phyloP scores from a whole-genome alignment of 2,329 filamentous ascomycete species.

The Nemania abortiva region DNA sequence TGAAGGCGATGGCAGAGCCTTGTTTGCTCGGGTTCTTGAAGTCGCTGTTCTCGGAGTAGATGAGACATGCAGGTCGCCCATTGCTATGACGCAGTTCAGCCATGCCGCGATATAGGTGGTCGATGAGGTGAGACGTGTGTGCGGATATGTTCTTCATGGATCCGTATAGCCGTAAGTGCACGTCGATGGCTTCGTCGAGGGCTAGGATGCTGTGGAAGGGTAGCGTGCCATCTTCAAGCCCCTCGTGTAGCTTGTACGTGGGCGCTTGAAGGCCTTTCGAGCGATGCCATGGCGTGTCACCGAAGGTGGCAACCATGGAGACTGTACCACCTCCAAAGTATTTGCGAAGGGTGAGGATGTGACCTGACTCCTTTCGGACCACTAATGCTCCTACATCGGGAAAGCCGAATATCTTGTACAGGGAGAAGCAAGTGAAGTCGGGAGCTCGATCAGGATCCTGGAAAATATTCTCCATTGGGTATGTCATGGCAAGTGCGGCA shows the following conservation, averaged over 20 bases:
- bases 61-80: conserved; percentile 61
- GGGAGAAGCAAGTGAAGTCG: conserved; percentile 71
- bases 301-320: conserved; percentile 67
- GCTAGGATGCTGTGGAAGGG: conserved; percentile 75
- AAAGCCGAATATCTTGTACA: conserved; percentile 77
- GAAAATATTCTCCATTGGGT: conserved; percentile 64
- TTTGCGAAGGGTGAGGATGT: conserved; percentile 65
- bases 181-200: conserved; percentile 68
- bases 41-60: conserved; percentile 66
- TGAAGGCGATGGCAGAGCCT: conserved; percentile 74
- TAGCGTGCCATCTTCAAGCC: conserved; percentile 75
- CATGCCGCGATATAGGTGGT: conserved; percentile 63
- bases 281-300: conserved; percentile 63
- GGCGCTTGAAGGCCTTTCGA: conserved; percentile 60
- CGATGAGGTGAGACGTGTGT: conserved; percentile 67
- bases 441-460: conserved; percentile 63
- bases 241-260: conserved; percentile 65
- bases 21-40: conserved; percentile 66
- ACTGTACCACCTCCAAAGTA: conserved; percentile 79
- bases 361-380: conserved; percentile 66
- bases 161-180: conserved; percentile 67
- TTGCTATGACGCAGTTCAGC: conserved; percentile 64
- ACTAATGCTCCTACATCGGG: conserved; percentile 73
- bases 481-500: conserved; percentile 73
- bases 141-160: conserved; percentile 69